phyloP scores from a whole-genome alignment of 2,329 filamentous ascomycete genomes.

The Botrytis fabae region DNA sequence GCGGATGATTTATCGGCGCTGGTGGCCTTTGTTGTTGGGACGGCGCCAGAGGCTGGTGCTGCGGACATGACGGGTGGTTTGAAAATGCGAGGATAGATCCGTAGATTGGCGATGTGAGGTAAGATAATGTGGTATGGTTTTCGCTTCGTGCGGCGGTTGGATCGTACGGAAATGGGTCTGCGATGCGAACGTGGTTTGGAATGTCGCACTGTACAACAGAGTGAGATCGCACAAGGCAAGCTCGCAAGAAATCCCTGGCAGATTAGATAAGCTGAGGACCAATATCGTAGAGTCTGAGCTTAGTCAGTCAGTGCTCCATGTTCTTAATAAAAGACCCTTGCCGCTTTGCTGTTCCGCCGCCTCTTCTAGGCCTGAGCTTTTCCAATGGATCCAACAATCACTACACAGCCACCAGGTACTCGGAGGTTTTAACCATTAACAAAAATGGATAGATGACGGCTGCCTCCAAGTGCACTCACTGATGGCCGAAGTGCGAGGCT shows the following conservation, averaged over 20 bases:
- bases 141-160: neutral
- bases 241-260: neutral
- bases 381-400: neutral
- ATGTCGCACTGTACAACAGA: neutral
- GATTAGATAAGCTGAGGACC: neutral
- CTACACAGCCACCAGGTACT: neutral
- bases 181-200: neutral
- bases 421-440: neutral
- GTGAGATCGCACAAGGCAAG: conserved; percentile 1
- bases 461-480: neutral
- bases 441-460: conserved; percentile 6
- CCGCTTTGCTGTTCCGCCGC: neutral
- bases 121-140: neutral
- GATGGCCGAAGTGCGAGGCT: neutral
- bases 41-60: conserved; percentile 37
- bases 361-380: conserved; percentile 2
- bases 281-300: neutral
- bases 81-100: neutral
- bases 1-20: conserved; percentile 31
- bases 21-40: conserved; percentile 32
- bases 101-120: neutral
- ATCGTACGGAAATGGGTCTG: neutral
- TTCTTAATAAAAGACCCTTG: neutral
- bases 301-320: neutral
- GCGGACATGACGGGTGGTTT: conserved; percentile 35